Evolutionary conservation across 1,284 basidiomycete species (phyloP).

Genomic region (Pseudozyma sp.): DNA sequence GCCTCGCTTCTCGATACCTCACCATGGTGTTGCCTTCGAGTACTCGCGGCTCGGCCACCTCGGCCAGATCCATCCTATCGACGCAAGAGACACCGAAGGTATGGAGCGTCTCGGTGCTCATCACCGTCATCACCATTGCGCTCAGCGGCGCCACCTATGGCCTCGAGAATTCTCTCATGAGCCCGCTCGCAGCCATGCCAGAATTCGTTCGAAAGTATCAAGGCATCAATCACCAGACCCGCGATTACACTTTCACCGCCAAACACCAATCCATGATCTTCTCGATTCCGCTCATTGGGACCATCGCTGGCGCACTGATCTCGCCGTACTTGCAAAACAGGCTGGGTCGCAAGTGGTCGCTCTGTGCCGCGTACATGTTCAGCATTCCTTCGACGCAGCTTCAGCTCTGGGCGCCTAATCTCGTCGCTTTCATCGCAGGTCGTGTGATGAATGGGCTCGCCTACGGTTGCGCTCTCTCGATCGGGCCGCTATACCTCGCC

Average conservation of each 20-base stretch:
- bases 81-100: slow-evolving; percentile 12
- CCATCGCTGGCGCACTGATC: slow-evolving; percentile 52
- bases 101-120: slow-evolving; percentile 39
- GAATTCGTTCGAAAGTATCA: slow-evolving; percentile 55
- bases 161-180: slow-evolving; percentile 57
- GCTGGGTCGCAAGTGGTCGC: slow-evolving; percentile 56
- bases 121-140: slow-evolving; percentile 48
- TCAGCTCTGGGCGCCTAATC: slow-evolving; percentile 58
- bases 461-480: slow-evolving; percentile 55
- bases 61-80: slow-evolving; percentile 8
- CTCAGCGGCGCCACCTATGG: slow-evolving; percentile 52
- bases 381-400: slow-evolving; percentile 56
- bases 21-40: slow-evolving; percentile 14
- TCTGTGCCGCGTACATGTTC: slow-evolving; percentile 52
- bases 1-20: background rate
- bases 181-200: slow-evolving; percentile 54
- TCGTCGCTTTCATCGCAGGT: slow-evolving; percentile 56
- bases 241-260: slow-evolving; percentile 54
- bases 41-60: slow-evolving; percentile 5
- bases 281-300: slow-evolving; percentile 54
- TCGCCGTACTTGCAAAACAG: slow-evolving; percentile 44
- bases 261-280: slow-evolving; percentile 58
- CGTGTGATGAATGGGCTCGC: slow-evolving; percentile 55
- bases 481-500: slow-evolving; percentile 55
- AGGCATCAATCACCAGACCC: slow-evolving; percentile 45